These are phyloP conservation scores for Vanderwaltozyma yarrowii DNA, from an alignment of 805 yeast genomes.

Conservation along the genomic window DNA sequence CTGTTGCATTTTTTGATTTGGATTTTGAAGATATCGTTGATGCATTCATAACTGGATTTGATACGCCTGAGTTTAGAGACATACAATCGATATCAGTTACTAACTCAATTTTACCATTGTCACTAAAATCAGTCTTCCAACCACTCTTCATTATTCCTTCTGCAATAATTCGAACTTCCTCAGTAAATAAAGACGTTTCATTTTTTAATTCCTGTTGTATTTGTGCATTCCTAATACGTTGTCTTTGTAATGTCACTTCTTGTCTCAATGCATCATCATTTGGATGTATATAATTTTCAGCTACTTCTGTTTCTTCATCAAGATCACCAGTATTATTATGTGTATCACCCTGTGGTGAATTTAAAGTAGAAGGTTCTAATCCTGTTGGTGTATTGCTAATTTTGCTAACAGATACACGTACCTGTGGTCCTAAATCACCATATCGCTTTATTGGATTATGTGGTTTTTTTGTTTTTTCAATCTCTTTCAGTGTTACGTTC, in stretches of 20 bases:
- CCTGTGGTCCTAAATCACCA: slow-evolving; percentile 31
- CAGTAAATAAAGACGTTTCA: slow-evolving; percentile 43
- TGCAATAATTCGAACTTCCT: slow-evolving; percentile 63
- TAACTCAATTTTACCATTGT: slow-evolving; percentile 69
- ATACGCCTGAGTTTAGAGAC: slow-evolving; percentile 44
- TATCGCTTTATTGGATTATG: slow-evolving; percentile 27
- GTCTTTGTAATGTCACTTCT: slow-evolving; percentile 24
- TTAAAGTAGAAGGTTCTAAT: neutral
- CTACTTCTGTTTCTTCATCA: slow-evolving; percentile 21
- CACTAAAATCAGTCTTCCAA: slow-evolving; percentile 88
- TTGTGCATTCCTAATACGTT: slow-evolving; percentile 22
- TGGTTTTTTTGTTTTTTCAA: slow-evolving; percentile 30
- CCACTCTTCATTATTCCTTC: slow-evolving; percentile 81
- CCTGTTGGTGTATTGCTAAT: slow-evolving; percentile 5
- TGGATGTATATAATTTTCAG: slow-evolving; percentile 25
- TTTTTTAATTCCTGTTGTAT: slow-evolving; percentile 25
- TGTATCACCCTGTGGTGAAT: slow-evolving; percentile 1
- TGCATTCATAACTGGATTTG: slow-evolving; percentile 35
- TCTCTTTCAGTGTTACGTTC: slow-evolving; percentile 24
- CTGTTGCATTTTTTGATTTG: slow-evolving; percentile 10
- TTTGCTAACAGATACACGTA: slow-evolving; percentile 26
- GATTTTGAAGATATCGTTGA: too few relatives aligned
- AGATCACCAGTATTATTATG: slow-evolving; percentile 9
- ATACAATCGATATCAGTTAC: slow-evolving; percentile 60
- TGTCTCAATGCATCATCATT: slow-evolving; percentile 30